Conservation (phyloP, 2,329 filamentous ascomycete species). For the Colletotrichum lupini region DNA sequence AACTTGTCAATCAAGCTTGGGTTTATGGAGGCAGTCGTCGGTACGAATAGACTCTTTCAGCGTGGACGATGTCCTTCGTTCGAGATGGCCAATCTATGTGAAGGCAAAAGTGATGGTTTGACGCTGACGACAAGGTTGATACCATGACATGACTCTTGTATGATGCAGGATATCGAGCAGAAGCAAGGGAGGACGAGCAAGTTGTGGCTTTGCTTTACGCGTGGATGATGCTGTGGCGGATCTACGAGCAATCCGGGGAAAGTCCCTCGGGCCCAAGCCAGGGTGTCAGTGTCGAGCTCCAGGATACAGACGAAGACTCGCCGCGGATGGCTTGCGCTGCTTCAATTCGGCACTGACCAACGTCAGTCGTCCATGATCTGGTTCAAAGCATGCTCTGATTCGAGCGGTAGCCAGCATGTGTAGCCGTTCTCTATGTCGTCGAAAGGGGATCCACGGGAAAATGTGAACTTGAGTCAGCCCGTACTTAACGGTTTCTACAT, state of each 20-base stretch:
- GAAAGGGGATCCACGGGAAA: neutral
- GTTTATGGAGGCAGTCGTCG: neutral
- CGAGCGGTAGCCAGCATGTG: constrained; percentile 25
- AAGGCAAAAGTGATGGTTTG: constrained; percentile 4
- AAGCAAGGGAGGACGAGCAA: neutral
- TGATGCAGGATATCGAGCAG: neutral
- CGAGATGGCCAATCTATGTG: constrained; percentile 7
- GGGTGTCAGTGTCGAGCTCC: neutral
- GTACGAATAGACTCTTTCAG: neutral
- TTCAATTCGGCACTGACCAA: constrained; percentile 2
- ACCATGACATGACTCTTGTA: neutral
- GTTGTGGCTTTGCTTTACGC: neutral
- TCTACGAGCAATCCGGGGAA: neutral
- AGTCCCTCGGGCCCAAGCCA: neutral
- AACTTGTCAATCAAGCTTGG: neutral
- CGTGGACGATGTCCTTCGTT: neutral
- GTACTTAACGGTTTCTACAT: neutral
- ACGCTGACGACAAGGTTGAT: neutral
- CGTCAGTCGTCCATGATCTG: constrained; percentile 7
- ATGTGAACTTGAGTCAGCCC: neutral
- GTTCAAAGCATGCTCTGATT: constrained; percentile 21
- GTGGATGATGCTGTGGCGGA: neutral
- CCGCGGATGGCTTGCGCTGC: constrained; percentile 16
- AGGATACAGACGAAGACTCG: neutral
- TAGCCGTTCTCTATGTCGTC: neutral